These are phyloP conservation scores for Heritiera fomes DNA, from an alignment of 345 rosid genomes.

Conservation along the genomic window DNA sequence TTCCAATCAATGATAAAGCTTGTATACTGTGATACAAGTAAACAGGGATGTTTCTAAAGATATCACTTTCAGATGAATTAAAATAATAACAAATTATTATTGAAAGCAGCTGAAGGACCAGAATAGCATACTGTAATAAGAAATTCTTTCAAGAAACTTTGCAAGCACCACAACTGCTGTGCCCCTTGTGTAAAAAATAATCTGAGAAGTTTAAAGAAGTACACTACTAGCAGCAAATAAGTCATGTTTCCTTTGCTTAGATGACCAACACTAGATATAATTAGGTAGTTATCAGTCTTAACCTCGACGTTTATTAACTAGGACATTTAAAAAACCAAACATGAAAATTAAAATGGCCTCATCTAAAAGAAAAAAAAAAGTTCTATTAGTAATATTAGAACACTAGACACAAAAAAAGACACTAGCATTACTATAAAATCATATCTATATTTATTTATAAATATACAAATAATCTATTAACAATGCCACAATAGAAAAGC, in stretches of 20 bases:
- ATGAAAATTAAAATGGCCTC: neutral
- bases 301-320: neutral
- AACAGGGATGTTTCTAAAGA: too few relatives aligned
- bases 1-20: neutral
- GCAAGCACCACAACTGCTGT: neutral
- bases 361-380: neutral
- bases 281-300: neutral
- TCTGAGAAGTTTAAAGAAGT: neutral
- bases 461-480: neutral
- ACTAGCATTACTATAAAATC: neutral
- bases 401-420: neutral
- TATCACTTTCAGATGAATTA: too few relatives aligned
- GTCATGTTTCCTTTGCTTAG: neutral
- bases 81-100: too few relatives aligned
- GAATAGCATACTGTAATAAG: neutral
- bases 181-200: neutral
- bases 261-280: neutral
- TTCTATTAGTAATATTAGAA: neutral
- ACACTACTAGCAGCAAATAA: neutral
- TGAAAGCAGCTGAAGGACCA: too few relatives aligned
- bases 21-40: too few relatives aligned
- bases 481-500: neutral
- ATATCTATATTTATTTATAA: neutral
- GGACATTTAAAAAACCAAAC: neutral
- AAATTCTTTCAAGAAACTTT: neutral